Evolutionary conservation across 176 grass and related monocot species (phyloP).

Genomic region (Carex cristatella): DNA sequence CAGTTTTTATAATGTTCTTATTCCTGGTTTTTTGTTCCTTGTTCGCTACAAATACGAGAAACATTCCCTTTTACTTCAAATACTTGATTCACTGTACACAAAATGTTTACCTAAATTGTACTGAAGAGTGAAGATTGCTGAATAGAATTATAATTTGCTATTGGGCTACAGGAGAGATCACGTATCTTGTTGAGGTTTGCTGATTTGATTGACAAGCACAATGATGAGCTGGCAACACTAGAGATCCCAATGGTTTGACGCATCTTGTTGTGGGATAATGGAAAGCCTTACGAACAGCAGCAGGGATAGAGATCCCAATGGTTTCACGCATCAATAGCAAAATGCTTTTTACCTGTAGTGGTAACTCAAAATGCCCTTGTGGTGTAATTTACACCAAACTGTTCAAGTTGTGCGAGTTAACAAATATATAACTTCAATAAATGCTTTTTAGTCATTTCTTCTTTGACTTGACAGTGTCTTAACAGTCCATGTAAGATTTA

Average conservation of each 20-base stretch:
- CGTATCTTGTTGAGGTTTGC: slow-evolving; percentile 54
- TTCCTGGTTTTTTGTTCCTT: neutral
- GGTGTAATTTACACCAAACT: neutral
- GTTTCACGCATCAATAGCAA: slow-evolving; percentile 42
- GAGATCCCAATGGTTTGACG: too few species aligned
- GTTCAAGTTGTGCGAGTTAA: neutral
- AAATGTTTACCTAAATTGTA: neutral
- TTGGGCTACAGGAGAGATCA: slow-evolving; percentile 55
- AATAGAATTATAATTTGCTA: neutral
- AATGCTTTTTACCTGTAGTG: neutral
- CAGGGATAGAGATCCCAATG: slow-evolving; percentile 53
- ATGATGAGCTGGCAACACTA: slow-evolving; percentile 61
- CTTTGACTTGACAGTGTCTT: neutral
- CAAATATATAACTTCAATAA: neutral
- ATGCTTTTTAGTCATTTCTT: neutral
- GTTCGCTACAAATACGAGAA: neutral
- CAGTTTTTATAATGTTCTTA: neutral
- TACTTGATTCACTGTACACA: neutral
- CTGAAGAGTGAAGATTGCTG: neutral
- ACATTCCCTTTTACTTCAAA: neutral
- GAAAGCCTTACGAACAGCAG: slow-evolving; percentile 72
- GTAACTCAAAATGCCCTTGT: neutral
- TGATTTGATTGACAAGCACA: slow-evolving; percentile 75
- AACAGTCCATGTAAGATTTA: neutral
- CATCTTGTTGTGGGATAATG: slow-evolving; percentile 88